These are phyloP conservation scores for Volvox carteri DNA, from an alignment of 163 green algal genomes.

Conservation along the genomic window DNA sequence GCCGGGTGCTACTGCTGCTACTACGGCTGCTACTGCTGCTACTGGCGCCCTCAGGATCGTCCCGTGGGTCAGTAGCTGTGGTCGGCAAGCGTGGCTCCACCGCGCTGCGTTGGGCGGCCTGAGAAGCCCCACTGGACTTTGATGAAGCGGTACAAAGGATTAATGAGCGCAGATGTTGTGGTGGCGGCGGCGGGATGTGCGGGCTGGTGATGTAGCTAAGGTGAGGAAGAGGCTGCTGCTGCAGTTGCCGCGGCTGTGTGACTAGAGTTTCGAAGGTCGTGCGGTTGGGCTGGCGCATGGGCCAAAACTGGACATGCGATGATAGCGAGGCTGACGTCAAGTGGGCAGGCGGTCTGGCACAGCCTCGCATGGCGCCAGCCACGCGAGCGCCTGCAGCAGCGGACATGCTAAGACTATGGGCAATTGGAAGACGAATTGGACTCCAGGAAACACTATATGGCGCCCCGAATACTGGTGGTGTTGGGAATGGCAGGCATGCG, in stretches of 20 bases:
- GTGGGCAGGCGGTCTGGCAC: background rate
- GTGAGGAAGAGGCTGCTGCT: background rate
- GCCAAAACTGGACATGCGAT: background rate
- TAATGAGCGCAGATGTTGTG: background rate
- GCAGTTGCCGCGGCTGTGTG: too few species aligned
- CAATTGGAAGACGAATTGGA: too few species aligned
- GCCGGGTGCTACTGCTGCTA: too few species aligned
- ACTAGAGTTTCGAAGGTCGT: too few species aligned
- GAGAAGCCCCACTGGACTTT: background rate
- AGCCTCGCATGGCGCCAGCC: background rate
- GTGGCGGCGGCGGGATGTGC: background rate
- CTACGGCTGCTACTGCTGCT: too few species aligned
- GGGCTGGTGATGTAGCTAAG: background rate
- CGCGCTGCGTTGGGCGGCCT: background rate
- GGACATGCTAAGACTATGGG: background rate
- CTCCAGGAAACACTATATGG: too few species aligned
- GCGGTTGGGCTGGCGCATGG: too few species aligned
- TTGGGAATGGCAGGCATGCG: background rate
- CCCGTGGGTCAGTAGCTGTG: slow-evolving; percentile 23
- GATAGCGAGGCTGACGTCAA: background rate
- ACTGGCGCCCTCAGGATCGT: background rate
- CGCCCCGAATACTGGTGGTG: too few species aligned
- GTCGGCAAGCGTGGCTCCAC: background rate
- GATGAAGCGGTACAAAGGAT: background rate
- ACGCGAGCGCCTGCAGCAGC: background rate